phyloP scores from a whole-genome alignment of 208 protist genomes.

The Crithidia expoeki region DNA sequence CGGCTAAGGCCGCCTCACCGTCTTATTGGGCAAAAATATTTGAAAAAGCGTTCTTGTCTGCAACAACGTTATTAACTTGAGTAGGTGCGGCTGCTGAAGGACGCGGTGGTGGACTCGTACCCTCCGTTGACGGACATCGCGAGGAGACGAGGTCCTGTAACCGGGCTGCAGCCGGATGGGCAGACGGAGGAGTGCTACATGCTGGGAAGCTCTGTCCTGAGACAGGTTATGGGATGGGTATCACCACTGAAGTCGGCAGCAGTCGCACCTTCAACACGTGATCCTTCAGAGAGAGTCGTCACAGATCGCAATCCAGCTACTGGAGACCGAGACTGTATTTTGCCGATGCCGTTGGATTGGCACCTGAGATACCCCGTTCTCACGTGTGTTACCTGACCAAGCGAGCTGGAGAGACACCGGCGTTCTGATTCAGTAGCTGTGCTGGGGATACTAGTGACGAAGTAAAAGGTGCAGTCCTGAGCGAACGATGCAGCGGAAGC shows the following conservation, averaged over 20 bases:
- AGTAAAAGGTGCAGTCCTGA: neutral
- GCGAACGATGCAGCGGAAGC: too few species aligned
- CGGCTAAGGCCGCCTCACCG: neutral
- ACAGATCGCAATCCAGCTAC: neutral
- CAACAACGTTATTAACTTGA: too few species aligned
- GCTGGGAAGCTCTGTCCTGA: too few species aligned
- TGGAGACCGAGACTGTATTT: slow-evolving; percentile 3
- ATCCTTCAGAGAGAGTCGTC: neutral
- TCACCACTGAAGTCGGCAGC: neutral
- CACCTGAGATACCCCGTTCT: neutral
- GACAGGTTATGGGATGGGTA: neutral
- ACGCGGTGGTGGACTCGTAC: too few species aligned
- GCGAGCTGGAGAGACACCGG: slow-evolving; percentile 3
- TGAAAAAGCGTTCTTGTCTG: too few species aligned
- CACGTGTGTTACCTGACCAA: slow-evolving; percentile 5
- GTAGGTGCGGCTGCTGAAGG: too few species aligned
- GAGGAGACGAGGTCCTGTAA: too few species aligned
- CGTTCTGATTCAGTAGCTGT: neutral
- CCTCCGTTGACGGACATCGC: too few species aligned
- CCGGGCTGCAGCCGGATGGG: neutral
- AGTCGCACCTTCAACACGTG: neutral
- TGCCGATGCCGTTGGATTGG: neutral
- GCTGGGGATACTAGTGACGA: neutral
- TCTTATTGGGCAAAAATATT: too few species aligned
- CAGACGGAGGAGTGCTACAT: neutral